A percentile compares a stretch with the other conserved stretches of the same genome.
These are phyloP conservation scores for Umbilicaria muhlenbergii DNA, from an alignment of 495 filamentous ascomycete genomes.

Conservation along the genomic window DNA sequence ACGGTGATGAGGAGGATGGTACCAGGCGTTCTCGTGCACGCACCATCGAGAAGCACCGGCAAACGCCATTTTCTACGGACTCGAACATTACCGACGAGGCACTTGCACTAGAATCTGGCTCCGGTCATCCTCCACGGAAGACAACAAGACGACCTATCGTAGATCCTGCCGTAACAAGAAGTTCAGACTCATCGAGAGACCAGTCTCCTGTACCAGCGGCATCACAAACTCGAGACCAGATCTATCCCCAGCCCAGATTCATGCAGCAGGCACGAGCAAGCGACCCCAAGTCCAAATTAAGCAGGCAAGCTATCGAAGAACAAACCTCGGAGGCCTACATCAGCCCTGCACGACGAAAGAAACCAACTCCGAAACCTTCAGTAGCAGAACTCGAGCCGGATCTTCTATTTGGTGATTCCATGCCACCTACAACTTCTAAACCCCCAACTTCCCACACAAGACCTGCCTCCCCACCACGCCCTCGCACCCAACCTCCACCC, in stretches of 20 bases:
- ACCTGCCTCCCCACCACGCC: slow-evolving; percentile 17
- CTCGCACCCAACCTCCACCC: slow-evolving; percentile 20
- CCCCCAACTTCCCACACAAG: slow-evolving; percentile 17
- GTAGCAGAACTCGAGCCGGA: slow-evolving; percentile 35
- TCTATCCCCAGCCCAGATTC: slow-evolving; percentile 32
- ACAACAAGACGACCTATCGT: slow-evolving; percentile 18
- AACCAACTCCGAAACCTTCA: slow-evolving; percentile 31
- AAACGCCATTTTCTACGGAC: slow-evolving; percentile 9
- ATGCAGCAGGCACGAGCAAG: slow-evolving; percentile 20
- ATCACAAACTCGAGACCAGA: slow-evolving; percentile 22
- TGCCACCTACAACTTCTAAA: slow-evolving; percentile 17
- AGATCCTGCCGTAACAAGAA: slow-evolving; percentile 10
- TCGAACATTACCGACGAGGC: slow-evolving; percentile 68
- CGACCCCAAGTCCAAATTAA: slow-evolving; percentile 46
- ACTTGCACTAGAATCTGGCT: slow-evolving; percentile 61
- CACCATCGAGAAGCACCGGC: not conserved
- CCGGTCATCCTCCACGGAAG: slow-evolving; percentile 31
- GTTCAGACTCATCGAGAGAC: slow-evolving; percentile 20
- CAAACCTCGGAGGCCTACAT: slow-evolving; percentile 75
- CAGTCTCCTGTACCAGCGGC: slow-evolving; percentile 30
- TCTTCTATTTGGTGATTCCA: slow-evolving; percentile 35
- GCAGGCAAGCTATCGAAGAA: slow-evolving; percentile 60
- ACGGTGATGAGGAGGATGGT: not conserved
- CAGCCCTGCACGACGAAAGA: slow-evolving; percentile 72
- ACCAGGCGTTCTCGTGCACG: not conserved